Conservation (phyloP, 2,329 filamentous ascomycete species). For the Canariomyces notabilis region DNA sequence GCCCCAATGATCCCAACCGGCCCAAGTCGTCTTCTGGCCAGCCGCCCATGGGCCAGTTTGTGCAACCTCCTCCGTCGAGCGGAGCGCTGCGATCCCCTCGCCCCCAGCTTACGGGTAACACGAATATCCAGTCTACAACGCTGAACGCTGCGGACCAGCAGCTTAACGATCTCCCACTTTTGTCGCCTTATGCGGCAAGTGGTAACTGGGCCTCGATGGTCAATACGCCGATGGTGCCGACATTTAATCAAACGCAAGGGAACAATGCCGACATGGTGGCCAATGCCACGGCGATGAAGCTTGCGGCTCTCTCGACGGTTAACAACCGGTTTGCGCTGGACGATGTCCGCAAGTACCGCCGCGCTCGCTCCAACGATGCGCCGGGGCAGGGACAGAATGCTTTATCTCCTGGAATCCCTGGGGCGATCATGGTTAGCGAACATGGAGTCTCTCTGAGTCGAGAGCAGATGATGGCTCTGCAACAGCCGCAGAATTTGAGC, state of each 20-base stretch:
- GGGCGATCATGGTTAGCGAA: slow-evolving; percentile 89
- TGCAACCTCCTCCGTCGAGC: slow-evolving; percentile 71
- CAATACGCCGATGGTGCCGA: slow-evolving; percentile 91
- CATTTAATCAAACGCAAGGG: slow-evolving; percentile 63
- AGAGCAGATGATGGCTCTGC: slow-evolving; percentile 76
- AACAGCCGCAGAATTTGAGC: slow-evolving; percentile 46
- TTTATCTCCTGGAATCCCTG: slow-evolving; percentile 64
- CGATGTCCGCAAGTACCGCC: slow-evolving; percentile 93
- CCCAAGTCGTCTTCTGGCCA: slow-evolving; percentile 81
- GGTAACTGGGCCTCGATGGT: slow-evolving; percentile 98
- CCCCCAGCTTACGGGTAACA: slow-evolving; percentile 60
- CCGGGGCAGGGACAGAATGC: slow-evolving; percentile 56
- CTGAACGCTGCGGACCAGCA: slow-evolving; percentile 68
- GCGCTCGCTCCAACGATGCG: slow-evolving; percentile 82
- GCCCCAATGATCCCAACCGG: slow-evolving; percentile 48
- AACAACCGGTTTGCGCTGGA: slow-evolving; percentile 97
- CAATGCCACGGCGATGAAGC: slow-evolving; percentile 97
- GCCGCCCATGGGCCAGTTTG: slow-evolving; percentile 89
- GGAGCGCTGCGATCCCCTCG: slow-evolving; percentile 74
- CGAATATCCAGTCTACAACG: slow-evolving; percentile 77
- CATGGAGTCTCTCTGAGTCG: slow-evolving; percentile 80
- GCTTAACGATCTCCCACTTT: slow-evolving; percentile 66
- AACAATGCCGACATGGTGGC: slow-evolving; percentile 89
- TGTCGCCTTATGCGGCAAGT: slow-evolving; percentile 79
- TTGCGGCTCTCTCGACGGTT: slow-evolving; percentile 92